A percentile compares a stretch with the other conserved stretches of the same genome.
Evolutionary conservation across 1,284 basidiomycete genomes (phyloP).

Genomic region (Moesziomyces sp.): DNA sequence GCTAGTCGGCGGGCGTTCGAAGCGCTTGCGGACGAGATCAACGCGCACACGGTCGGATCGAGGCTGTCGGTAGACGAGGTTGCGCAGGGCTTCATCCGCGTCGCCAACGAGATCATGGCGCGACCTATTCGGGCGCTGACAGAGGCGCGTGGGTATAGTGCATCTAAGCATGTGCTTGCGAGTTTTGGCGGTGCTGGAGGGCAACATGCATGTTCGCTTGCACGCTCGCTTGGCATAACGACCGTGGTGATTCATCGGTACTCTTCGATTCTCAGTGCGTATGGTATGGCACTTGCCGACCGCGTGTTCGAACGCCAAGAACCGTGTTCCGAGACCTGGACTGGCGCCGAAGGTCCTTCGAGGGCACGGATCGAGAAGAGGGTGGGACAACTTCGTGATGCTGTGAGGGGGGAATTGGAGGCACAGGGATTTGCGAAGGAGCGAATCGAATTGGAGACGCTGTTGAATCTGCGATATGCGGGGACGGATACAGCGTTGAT

Average conservation of each 20-base stretch:
- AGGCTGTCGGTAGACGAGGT: conserved; percentile 82
- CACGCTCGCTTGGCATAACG: conserved; percentile 80
- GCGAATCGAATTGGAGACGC: conserved; percentile 79
- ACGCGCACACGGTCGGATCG: conserved; percentile 71
- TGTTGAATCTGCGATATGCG: conserved; percentile 75
- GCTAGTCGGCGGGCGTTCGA: conserved; percentile 75
- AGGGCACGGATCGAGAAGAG: conserved; percentile 29
- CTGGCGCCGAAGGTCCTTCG: conserved; percentile 9
- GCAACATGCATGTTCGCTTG: conserved; percentile 90
- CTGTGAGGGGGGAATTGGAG: conserved; percentile 75
- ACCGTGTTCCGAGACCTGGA: conserved; percentile 79
- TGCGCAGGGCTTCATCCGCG: conserved; percentile 76
- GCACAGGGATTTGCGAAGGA: conserved; percentile 82
- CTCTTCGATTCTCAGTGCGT: conserved; percentile 87
- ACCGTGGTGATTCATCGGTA: conserved; percentile 86
- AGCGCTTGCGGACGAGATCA: conserved; percentile 76
- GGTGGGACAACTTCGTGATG: conserved; percentile 71
- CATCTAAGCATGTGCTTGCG: conserved; percentile 85
- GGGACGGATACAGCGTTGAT: conserved; percentile 90
- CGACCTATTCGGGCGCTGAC: conserved; percentile 90
- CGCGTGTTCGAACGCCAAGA: conserved; percentile 81
- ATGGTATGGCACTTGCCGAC: conserved; percentile 87
- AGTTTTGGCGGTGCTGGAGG: conserved; percentile 92
- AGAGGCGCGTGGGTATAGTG: conserved; percentile 87
- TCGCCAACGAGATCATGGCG: conserved; percentile 75